Conservation (phyloP, 225 moss, liverwort and hornwort species). For the Marchantia paleacea region DNA sequence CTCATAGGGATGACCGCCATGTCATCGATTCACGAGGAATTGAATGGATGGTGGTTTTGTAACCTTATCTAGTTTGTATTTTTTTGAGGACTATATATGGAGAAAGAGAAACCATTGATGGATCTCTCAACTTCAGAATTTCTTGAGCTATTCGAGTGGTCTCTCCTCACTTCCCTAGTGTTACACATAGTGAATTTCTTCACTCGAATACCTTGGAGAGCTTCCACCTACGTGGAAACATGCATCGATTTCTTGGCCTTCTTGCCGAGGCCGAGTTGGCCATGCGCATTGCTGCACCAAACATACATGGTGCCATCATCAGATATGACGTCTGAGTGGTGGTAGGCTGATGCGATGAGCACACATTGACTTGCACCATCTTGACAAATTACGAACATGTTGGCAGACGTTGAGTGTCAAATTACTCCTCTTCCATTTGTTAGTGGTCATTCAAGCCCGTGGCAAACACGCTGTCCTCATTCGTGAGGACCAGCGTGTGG, state of each 20-base stretch:
- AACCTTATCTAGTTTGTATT: too few species aligned
- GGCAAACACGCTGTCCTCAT: slow-evolving; percentile 65
- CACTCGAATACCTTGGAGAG: slow-evolving; percentile 64
- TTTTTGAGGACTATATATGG: too few species aligned
- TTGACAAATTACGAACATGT: slow-evolving; percentile 46
- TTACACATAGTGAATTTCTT: slow-evolving; percentile 60
- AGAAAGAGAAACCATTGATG: too few species aligned
- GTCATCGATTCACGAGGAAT: too few species aligned
- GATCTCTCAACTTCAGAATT: too few species aligned
- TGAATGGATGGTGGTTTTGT: too few species aligned
- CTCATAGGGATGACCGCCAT: too few species aligned
- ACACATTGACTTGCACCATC: slow-evolving; percentile 50
- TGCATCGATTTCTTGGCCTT: slow-evolving; percentile 54
- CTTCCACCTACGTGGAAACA: slow-evolving; percentile 54
- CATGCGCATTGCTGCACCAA: slow-evolving; percentile 83
- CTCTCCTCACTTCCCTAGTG: too few species aligned
- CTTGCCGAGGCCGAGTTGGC: slow-evolving; percentile 94
- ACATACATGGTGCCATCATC: slow-evolving; percentile 71
- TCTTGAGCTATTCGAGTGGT: too few species aligned
- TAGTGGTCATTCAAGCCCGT: slow-evolving; percentile 84
- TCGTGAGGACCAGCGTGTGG: slow-evolving; percentile 86
- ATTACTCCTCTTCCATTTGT: slow-evolving; percentile 50
- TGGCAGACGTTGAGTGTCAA: slow-evolving; percentile 23
- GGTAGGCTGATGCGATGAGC: slow-evolving; percentile 73
- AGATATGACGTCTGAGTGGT: slow-evolving; percentile 87